These are phyloP conservation scores for Gardenia jasminoides DNA, from an alignment of 257 asterid species.

Conservation along the genomic window DNA sequence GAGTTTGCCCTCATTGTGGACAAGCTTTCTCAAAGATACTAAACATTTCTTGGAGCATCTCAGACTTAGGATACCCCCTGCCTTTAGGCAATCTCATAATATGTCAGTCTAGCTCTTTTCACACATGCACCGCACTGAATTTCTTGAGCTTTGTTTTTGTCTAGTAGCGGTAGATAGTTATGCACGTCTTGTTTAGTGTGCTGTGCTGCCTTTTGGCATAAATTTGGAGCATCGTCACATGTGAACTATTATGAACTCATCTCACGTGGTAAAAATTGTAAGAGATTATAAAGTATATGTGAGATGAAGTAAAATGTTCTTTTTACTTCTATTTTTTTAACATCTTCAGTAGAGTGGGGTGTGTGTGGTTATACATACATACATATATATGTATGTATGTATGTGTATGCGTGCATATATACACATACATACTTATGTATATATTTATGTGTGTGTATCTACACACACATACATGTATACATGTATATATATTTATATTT, in stretches of 20 bases:
- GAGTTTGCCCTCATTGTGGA: background rate
- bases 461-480: no score
- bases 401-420: no score
- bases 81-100: constrained; percentile 2
- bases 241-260: background rate
- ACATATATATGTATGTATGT: no score
- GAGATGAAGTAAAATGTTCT: background rate
- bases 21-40: background rate
- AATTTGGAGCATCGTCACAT: background rate
- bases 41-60: background rate
- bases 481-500: no score
- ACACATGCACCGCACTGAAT: constrained; percentile 42
- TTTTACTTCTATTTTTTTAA: no score
- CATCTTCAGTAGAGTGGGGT: no score
- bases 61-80: constrained; percentile 37
- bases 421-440: no score
- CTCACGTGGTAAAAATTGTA: background rate
- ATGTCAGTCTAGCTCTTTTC: constrained; percentile 11
- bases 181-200: constrained; percentile 3
- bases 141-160: constrained; percentile 31
- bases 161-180: background rate
- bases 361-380: no score
- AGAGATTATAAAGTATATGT: no score
- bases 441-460: no score
- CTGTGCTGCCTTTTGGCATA: constrained; percentile 2